phyloP scores from a whole-genome alignment of 495 filamentous ascomycete genomes.

The Cudoniella acicularis region DNA sequence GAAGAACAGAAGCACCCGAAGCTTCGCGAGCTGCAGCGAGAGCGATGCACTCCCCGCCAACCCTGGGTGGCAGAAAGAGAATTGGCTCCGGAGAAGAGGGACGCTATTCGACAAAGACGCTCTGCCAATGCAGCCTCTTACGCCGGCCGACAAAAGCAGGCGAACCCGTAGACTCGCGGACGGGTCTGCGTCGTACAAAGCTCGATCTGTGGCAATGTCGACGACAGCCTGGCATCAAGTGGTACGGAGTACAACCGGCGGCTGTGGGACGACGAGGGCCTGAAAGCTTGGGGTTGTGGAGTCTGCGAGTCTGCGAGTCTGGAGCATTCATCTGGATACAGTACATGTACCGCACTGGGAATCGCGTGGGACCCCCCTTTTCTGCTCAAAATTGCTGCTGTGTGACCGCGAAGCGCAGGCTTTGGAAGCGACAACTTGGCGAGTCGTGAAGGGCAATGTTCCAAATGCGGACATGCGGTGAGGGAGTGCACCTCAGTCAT shows the following conservation, averaged over 20 bases:
- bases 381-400: not conserved
- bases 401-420: not conserved
- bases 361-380: not conserved
- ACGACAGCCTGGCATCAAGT: too few relatives aligned
- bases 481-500: not conserved
- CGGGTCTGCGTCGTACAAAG: not conserved
- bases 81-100: not conserved
- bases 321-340: not conserved
- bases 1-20: not conserved
- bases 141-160: not conserved
- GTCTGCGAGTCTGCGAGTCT: too few relatives aligned
- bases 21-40: not conserved
- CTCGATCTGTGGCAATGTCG: too few relatives aligned
- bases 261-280: too few relatives aligned
- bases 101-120: not conserved
- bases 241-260: too few relatives aligned
- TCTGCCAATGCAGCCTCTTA: not conserved
- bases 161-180: not conserved
- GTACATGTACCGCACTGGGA: not conserved
- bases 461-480: not conserved
- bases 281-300: too few relatives aligned
- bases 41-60: not conserved
- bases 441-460: not conserved
- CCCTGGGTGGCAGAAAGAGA: not conserved
- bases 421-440: not conserved